Evolutionary conservation across 345 rosid species (phyloP), one percentile per base, ranked within the genome.

Genomic region (Eucalyptus sideroxylon): DNA sequence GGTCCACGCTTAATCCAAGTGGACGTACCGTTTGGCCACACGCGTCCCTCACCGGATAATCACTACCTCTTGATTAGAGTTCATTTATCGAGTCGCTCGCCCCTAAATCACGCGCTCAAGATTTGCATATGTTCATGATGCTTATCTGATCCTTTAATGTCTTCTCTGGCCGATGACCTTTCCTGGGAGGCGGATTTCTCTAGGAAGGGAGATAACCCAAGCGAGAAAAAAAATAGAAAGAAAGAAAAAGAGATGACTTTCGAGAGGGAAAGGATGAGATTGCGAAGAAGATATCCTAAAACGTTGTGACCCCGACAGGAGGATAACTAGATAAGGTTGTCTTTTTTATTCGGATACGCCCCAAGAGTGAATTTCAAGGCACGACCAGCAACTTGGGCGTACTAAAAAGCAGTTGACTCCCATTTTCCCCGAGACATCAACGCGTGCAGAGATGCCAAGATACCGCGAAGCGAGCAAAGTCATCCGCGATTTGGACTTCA

Each of bases 241-340:
- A 19, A 30, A 53, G 67, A 11, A 9, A 40, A 88, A 17, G 83
- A 55, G 72, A 87, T 42, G 87, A 49, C 88, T 86, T 31, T 65
- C 17, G 83, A 10, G 88, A 23, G 55, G 44, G 45, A 21, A 45
- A 45, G 90, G 81, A 88, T 77, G 24, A 21, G 80, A 83, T 69
- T 88, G 81, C 62, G 86, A 87, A 47, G 69, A 45, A 87, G 90
- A 90, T 72, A 91, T 91, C 89, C 59, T 45, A 88, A 60, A 89
- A 87, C 88, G 87, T 69, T 88, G 69, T 77, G 85, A 91, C 87
- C 87, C 16, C 92, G 88, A 89, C 90, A 82, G 88, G 69, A 27
- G 65, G 91, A 93, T 92, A 91, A 90, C 86, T 83, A 90, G 94
- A 93, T 94, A 94, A 93, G 94, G 90, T 89, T 90, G 93, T 83